These are phyloP conservation scores for Saturnispora bothae DNA, from an alignment of 805 yeast genomes.

Conservation along the genomic window DNA sequence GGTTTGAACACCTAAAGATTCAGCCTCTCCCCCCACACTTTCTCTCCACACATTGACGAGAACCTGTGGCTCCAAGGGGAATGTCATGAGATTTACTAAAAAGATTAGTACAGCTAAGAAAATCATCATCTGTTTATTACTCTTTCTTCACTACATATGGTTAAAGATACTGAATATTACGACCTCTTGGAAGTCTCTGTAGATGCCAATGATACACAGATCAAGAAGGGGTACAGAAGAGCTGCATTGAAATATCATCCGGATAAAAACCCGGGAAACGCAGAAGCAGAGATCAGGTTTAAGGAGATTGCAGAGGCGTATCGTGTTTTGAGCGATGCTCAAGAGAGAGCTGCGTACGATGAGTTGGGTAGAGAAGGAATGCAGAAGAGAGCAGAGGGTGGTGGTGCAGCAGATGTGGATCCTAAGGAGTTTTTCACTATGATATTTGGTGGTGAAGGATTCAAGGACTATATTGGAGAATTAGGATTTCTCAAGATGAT, in stretches of 20 bases:
- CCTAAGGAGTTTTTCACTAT: slow-evolving; percentile 60
- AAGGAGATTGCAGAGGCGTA: slow-evolving; percentile 59
- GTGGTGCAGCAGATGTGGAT: slow-evolving; percentile 56
- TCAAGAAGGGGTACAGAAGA: slow-evolving; percentile 72
- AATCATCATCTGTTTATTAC: too few relatives aligned
- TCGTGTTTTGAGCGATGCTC: slow-evolving; percentile 62
- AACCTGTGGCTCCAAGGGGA: slow-evolving; percentile 12
- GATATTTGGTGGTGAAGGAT: slow-evolving; percentile 87
- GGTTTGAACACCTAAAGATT: neutral
- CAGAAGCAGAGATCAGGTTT: slow-evolving; percentile 64
- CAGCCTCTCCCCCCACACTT: neutral
- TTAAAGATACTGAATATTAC: slow-evolving; percentile 64
- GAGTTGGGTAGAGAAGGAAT: slow-evolving; percentile 60
- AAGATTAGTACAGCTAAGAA: too few relatives aligned
- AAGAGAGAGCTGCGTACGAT: slow-evolving; percentile 57
- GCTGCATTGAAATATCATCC: slow-evolving; percentile 72
- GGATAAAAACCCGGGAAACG: slow-evolving; percentile 70
- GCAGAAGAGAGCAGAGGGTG: slow-evolving; percentile 36
- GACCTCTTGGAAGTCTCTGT: slow-evolving; percentile 50
- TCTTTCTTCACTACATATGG: too few relatives aligned
- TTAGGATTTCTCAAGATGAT: slow-evolving; percentile 68
- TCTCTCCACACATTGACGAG: slow-evolving; percentile 12
- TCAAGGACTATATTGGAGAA: slow-evolving; percentile 81
- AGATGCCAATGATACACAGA: slow-evolving; percentile 52
- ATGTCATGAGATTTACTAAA: slow-evolving; percentile 11